These are phyloP conservation scores for Monosporozyma siamensis DNA, from an alignment of 805 yeast genomes.

Conservation along the genomic window DNA sequence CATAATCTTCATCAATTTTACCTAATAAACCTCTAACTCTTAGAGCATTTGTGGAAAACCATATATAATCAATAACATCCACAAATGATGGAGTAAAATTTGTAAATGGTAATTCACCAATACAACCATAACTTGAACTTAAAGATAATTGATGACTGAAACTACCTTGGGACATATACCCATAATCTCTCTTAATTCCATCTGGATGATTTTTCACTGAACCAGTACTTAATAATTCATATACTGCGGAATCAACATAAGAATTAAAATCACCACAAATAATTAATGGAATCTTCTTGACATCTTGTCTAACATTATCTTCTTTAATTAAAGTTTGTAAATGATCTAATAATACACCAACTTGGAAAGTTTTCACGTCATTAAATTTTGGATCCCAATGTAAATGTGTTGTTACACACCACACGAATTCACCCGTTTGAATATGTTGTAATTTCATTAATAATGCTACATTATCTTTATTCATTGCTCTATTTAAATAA, in stretches of 20 bases:
- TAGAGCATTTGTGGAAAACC: constrained; percentile 80
- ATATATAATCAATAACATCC: constrained; percentile 87
- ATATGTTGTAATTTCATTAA: constrained; percentile 65
- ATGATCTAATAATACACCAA: constrained; percentile 84
- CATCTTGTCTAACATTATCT: constrained; percentile 37
- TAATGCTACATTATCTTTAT: constrained; percentile 87
- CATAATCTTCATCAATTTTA: constrained; percentile 69
- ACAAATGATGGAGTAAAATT: constrained; percentile 91
- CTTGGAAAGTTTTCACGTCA: constrained; percentile 94
- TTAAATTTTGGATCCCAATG: constrained; percentile 97
- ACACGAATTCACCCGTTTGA: constrained; percentile 59
- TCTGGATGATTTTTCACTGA: constrained; percentile 70
- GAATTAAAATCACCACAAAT: constrained; percentile 97
- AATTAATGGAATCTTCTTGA: constrained; percentile 61
- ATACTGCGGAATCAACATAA: constrained; percentile 78
- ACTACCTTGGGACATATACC: constrained; percentile 82
- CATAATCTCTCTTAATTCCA: constrained; percentile 80
- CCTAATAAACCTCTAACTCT: constrained; percentile 83
- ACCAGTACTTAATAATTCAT: constrained; percentile 79
- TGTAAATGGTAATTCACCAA: constrained; percentile 90
- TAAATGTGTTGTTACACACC: constrained; percentile 84
- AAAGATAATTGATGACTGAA: constrained; percentile 72
- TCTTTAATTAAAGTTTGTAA: constrained; percentile 55
- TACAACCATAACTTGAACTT: constrained; percentile 73
- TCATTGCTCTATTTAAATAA: constrained; percentile 90